These are phyloP conservation scores for Begonia masoniana DNA, from an alignment of 306 rosid genomes.

Conservation along the genomic window DNA sequence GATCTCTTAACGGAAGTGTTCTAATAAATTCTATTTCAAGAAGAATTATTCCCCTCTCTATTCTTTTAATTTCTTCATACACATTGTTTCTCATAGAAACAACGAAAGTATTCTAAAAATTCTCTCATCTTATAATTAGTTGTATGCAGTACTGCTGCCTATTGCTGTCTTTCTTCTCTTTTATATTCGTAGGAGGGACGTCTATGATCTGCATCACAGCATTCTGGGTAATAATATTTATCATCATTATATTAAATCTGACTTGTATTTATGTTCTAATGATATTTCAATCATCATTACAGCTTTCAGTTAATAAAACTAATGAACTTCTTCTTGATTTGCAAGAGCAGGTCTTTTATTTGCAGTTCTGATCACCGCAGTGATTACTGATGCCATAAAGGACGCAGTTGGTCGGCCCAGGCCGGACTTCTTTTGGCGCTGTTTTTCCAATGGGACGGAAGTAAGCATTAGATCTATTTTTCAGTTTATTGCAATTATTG, in stretches of 20 bases:
- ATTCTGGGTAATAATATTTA: slow-evolving; percentile 42
- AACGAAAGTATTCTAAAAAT: neutral
- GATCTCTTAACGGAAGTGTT: too few species aligned
- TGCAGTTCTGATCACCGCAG: slow-evolving; percentile 66
- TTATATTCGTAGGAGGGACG: slow-evolving; percentile 64
- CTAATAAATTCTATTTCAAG: too few species aligned
- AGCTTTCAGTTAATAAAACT: too few species aligned
- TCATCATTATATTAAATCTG: too few species aligned
- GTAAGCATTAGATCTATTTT: slow-evolving; percentile 9
- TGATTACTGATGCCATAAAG: slow-evolving; percentile 76
- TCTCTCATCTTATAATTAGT: slow-evolving; percentile 21
- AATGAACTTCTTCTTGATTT: slow-evolving; percentile 1
- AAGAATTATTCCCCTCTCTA: too few species aligned
- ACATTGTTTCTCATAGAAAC: too few species aligned
- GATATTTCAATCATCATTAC: too few species aligned
- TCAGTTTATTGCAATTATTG: neutral
- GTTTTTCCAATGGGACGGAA: slow-evolving; percentile 76
- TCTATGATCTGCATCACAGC: slow-evolving; percentile 84
- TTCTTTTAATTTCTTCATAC: too few species aligned
- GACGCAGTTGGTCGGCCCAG: slow-evolving; percentile 88
- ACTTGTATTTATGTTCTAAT: too few species aligned
- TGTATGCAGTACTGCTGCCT: slow-evolving; percentile 75
- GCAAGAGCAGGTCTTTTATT: slow-evolving; percentile 54
- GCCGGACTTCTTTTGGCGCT: slow-evolving; percentile 96
- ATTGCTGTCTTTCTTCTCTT: slow-evolving; percentile 40